Conservation (phyloP, 2,329 filamentous ascomycete genomes). For the Cercospora brassicicola region DNA sequence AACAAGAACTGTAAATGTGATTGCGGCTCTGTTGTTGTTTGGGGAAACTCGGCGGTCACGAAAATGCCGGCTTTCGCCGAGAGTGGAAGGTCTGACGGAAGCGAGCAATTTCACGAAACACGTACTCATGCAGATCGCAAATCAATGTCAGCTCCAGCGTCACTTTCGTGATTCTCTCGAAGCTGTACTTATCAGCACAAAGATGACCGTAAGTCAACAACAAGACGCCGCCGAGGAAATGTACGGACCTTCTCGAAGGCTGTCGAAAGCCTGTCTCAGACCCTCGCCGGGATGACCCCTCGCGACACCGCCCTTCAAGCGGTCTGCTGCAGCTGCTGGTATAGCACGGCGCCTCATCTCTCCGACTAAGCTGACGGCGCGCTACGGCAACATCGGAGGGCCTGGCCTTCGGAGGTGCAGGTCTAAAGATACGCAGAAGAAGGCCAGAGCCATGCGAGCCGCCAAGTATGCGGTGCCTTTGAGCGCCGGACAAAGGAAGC, state of each 20-base stretch:
- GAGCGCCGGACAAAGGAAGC: constrained; percentile 1
- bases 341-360: neutral
- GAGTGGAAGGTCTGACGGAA: neutral
- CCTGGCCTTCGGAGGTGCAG: neutral
- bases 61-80: neutral
- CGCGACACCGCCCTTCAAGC: neutral
- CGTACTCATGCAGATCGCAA: neutral
- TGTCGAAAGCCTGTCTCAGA: neutral
- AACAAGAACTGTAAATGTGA: neutral
- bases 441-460: neutral
- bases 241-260: neutral
- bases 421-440: neutral
- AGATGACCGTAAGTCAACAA: neutral
- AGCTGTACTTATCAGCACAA: neutral
- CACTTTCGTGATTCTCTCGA: neutral
- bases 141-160: neutral
- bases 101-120: too few relatives aligned
- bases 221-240: neutral
- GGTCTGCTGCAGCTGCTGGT: neutral
- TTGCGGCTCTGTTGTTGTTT: neutral
- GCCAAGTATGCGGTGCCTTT: neutral
- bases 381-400: neutral
- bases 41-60: neutral
- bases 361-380: neutral
- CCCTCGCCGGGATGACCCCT: constrained; percentile 4